Percentiles rank a stretch among this genome's conserved stretches.
Evolutionary conservation across 1,284 basidiomycete genomes (phyloP).

Genomic region (Exobasidium cylindrosporum): DNA sequence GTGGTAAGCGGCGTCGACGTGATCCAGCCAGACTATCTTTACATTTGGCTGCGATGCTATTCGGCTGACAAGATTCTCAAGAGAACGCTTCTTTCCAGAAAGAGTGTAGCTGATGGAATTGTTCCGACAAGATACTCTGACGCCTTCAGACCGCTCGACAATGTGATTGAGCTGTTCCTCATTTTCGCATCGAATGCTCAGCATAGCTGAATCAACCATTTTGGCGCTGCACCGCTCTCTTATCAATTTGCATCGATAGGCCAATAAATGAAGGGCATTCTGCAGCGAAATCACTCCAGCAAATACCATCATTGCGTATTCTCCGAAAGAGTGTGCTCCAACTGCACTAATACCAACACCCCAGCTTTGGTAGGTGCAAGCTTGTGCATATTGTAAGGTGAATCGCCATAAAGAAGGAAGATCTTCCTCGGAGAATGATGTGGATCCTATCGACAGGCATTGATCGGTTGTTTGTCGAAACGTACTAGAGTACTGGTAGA

Average conservation of each 20-base stretch:
- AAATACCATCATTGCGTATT: constrained; percentile 2
- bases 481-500: neutral
- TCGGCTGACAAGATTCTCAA: neutral
- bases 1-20: neutral
- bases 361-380: neutral
- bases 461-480: neutral
- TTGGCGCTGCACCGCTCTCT: neutral
- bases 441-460: neutral
- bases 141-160: neutral
- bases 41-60: too few species aligned
- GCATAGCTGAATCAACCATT: neutral
- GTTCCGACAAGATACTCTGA: constrained; percentile 3
- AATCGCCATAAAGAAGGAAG: neutral
- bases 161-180: neutral
- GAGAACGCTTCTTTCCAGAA: neutral
- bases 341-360: neutral
- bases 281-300: constrained; percentile 3
- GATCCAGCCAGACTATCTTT: neutral
- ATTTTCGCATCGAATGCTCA: neutral
- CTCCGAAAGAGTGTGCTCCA: constrained; percentile 1
- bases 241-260: neutral
- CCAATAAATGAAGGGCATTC: neutral
- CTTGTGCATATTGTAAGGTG: neutral
- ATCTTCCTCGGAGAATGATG: neutral
- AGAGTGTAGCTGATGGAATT: neutral